Evolutionary conservation across 208 protist genomes (phyloP).

Genomic region (Plasmodiophora brassicae): DNA sequence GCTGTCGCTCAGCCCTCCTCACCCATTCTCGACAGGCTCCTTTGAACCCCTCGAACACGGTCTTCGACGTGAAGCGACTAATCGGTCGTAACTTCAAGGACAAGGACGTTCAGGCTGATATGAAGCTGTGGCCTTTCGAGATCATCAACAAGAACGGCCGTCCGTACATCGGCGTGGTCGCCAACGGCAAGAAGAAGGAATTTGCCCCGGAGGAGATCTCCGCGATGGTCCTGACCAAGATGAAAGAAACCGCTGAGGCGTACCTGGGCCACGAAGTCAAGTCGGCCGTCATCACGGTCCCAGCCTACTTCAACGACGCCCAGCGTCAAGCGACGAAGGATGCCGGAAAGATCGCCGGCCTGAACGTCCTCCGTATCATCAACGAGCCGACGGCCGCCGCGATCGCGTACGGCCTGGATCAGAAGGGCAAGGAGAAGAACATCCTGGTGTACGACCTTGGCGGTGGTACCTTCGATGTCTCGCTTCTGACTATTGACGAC

Average conservation of each 20-base stretch:
- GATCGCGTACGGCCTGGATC: conserved; percentile 93
- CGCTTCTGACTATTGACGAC: conserved; percentile 89
- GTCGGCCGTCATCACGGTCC: conserved; percentile 94
- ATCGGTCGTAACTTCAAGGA: conserved; percentile 78
- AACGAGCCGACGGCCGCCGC: conserved; percentile 97
- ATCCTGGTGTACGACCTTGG: conserved; percentile 97
- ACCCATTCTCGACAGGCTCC: not conserved
- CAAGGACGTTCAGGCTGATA: conserved; percentile 79
- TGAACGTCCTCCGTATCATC: conserved; percentile 94
- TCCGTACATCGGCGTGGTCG: conserved; percentile 74
- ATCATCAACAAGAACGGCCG: conserved; percentile 77
- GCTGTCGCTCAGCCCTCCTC: not conserved
- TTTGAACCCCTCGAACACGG: conserved; percentile 72
- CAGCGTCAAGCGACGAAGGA: conserved; percentile 95
- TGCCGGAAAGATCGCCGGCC: conserved; percentile 89
- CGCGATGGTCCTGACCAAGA: conserved; percentile 87
- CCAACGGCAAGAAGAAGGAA: conserved; percentile 71
- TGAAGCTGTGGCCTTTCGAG: conserved; percentile 87
- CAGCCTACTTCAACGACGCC: conserved; percentile 97
- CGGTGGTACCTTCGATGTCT: conserved; percentile 98
- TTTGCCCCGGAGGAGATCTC: conserved; percentile 94
- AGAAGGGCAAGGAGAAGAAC: conserved; percentile 74
- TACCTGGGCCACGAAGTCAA: conserved; percentile 81
- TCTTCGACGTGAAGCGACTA: conserved; percentile 86
- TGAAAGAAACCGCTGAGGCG: conserved; percentile 82